Percentiles rank a stretch among this genome's conserved stretches.
Evolutionary conservation across 495 filamentous ascomycete genomes (phyloP).

Genomic region (Hamigera avellanea): DNA sequence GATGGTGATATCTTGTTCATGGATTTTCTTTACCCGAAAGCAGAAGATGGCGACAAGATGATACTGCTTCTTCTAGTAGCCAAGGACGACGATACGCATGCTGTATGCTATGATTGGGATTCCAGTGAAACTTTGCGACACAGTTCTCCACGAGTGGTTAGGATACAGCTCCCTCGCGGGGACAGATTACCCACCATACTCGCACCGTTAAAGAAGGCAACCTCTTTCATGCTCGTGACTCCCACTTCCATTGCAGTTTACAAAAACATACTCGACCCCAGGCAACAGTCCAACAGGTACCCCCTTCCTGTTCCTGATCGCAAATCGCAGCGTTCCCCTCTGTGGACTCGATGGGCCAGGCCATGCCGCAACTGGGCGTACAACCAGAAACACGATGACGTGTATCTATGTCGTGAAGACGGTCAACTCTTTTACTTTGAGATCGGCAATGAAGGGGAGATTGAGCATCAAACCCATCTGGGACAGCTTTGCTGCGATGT

Average conservation of each 20-base stretch:
- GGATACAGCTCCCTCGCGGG: slow-evolving; percentile 42
- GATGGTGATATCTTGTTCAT: slow-evolving; percentile 72
- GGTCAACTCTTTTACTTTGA: slow-evolving; percentile 60
- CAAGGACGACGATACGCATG: slow-evolving; percentile 44
- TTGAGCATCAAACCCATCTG: slow-evolving; percentile 24
- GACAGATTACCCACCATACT: slow-evolving; percentile 54
- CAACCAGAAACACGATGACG: slow-evolving; percentile 49
- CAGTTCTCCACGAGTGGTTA: slow-evolving; percentile 27
- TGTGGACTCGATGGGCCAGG: slow-evolving; percentile 60
- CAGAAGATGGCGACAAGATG: slow-evolving; percentile 48
- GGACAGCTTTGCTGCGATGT: slow-evolving; percentile 33
- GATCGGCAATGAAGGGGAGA: slow-evolving; percentile 35
- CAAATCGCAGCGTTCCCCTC: slow-evolving; percentile 16
- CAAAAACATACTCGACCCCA: slow-evolving; percentile 36
- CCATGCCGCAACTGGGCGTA: slow-evolving; percentile 50
- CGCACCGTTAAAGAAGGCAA: slow-evolving; percentile 53
- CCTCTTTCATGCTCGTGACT: slow-evolving; percentile 54
- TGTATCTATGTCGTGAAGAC: slow-evolving; percentile 74
- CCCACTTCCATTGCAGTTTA: slow-evolving; percentile 47
- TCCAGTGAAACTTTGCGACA: slow-evolving; percentile 22
- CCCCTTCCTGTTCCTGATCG: slow-evolving; percentile 17
- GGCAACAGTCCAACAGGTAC: slow-evolving; percentile 15
- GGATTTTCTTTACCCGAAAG: slow-evolving; percentile 70
- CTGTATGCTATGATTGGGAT: slow-evolving; percentile 71
- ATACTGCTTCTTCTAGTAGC: slow-evolving; percentile 66